Conservation (phyloP, 192 early-diverging fungal genomes). For the Spizellomyces punctatus region DNA sequence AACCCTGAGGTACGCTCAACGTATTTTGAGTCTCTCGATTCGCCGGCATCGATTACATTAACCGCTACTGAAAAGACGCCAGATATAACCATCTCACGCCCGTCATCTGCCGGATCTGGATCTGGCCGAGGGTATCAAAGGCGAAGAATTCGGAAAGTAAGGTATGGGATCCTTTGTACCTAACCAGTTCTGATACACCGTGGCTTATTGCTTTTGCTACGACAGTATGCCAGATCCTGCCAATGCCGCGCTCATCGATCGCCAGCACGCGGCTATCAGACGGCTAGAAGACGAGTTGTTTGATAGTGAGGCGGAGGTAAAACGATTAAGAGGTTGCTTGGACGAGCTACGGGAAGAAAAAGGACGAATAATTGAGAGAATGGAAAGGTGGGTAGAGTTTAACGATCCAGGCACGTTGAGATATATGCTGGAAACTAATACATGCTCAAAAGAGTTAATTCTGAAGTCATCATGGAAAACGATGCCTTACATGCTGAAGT, state of each 20-base stretch:
- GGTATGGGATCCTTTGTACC: neutral
- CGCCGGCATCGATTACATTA: no score
- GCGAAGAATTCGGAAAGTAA: slow-evolving; percentile 21
- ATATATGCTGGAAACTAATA: neutral
- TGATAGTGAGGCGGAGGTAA: slow-evolving; percentile 15
- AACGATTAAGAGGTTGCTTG: neutral
- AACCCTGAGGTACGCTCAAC: no score
- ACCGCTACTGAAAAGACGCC: no score
- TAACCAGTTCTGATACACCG: no score
- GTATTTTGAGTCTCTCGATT: no score
- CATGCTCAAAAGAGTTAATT: slow-evolving; percentile 10
- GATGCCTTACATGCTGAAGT: slow-evolving; percentile 14
- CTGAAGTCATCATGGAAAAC: slow-evolving; percentile 26
- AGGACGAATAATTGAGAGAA: slow-evolving; percentile 11
- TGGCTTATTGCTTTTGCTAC: neutral
- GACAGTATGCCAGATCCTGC: neutral
- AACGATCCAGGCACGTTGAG: neutral
- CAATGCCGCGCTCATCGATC: slow-evolving; percentile 18
- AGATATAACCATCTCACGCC: neutral
- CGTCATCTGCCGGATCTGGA: slow-evolving; percentile 16
- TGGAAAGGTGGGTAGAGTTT: slow-evolving; percentile 18
- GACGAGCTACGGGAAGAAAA: slow-evolving; percentile 30
- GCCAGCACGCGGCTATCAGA: slow-evolving; percentile 26
- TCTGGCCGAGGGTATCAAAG: neutral
- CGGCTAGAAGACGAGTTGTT: slow-evolving; percentile 32